Evolutionary conservation across 2,329 filamentous ascomycete genomes (phyloP), one percentile per base, ranked within the genome.

Genomic region (Calonectria hawksworthii): DNA sequence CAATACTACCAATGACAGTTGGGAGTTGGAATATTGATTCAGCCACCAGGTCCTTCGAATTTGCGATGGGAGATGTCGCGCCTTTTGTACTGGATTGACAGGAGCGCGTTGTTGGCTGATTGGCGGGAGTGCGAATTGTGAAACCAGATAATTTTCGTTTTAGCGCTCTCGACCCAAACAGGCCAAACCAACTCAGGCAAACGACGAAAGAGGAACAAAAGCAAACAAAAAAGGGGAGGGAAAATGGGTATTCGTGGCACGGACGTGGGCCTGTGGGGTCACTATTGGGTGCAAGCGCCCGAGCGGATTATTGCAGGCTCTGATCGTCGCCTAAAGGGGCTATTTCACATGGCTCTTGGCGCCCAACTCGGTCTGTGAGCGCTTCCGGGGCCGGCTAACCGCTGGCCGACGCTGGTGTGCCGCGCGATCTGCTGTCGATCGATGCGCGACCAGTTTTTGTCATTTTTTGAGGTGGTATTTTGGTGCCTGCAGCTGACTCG

Each of bases 341-440:
- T 9, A 26, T 36, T 63, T 38, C 23, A 28, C 34, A 41, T 63
- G 16, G 28, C 26, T 18, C 51, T 47, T 47, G 44, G 44, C 51
- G 51, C 51, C 51, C 51, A 14, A 21, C 30, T 23, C 32, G 23
- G 38, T 26, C 36, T 14, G 4, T 41, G 34, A 18, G 56, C 56
- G 56, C 56, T 36, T 63, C 23, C 56, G 18, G 18, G 32, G 56
- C 34, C 56, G 36, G 34, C 16, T 63, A 63, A 63, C 56, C 56
- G 56, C 56, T 36, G 56, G 16, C 13, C 34, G 41, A 18, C 56
- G 56, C 26, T 38, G 23, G 56, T 63, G 56, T 63, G 56, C 56
- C 32, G 56, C 56, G 56, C 28, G 56, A 41, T 63, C 56, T 63
- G 21, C 56, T 23, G 56, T 63, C 56, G 56, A 63, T 63, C 56